Evolutionary conservation across 345 rosid species (phyloP).

Genomic region (Populus deltoides): DNA sequence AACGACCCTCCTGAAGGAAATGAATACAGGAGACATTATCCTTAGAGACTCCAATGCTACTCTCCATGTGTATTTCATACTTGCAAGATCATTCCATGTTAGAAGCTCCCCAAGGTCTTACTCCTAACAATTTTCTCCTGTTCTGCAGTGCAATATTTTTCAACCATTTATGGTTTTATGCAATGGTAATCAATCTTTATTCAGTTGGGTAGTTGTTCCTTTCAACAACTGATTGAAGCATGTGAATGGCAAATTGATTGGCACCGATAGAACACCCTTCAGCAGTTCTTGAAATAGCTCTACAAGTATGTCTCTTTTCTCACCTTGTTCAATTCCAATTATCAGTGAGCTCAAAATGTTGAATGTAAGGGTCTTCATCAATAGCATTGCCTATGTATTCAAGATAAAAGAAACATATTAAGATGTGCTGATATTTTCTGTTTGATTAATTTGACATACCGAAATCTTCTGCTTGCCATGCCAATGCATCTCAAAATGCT

Average conservation of each 20-base stretch:
- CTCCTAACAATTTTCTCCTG: slow-evolving; percentile 17
- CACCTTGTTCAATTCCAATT: slow-evolving; percentile 27
- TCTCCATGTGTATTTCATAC: slow-evolving; percentile 42
- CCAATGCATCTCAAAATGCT: slow-evolving; percentile 33
- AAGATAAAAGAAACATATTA: too few species aligned
- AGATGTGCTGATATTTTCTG: too few species aligned
- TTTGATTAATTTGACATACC: slow-evolving; percentile 9
- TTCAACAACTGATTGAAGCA: slow-evolving; percentile 13
- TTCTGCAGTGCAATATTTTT: not conserved
- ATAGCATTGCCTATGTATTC: slow-evolving; percentile 19
- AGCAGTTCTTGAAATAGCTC: slow-evolving; percentile 9
- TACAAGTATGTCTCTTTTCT: slow-evolving; percentile 9
- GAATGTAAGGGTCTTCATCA: slow-evolving; percentile 37
- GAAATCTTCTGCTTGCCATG: slow-evolving; percentile 26
- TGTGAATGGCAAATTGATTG: slow-evolving; percentile 29
- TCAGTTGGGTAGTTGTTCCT: not conserved
- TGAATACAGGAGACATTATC: slow-evolving; percentile 25
- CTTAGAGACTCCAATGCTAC: slow-evolving; percentile 33
- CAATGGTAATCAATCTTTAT: not conserved
- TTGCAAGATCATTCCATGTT: slow-evolving; percentile 34
- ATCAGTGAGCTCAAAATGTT: slow-evolving; percentile 25
- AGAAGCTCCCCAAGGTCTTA: slow-evolving; percentile 17
- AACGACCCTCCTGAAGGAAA: slow-evolving; percentile 17
- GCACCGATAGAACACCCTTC: slow-evolving; percentile 27
- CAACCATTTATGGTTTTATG: too few species aligned